Evolutionary conservation across 306 rosid species (phyloP).

Genomic region (Hylodesmum podocarpum): DNA sequence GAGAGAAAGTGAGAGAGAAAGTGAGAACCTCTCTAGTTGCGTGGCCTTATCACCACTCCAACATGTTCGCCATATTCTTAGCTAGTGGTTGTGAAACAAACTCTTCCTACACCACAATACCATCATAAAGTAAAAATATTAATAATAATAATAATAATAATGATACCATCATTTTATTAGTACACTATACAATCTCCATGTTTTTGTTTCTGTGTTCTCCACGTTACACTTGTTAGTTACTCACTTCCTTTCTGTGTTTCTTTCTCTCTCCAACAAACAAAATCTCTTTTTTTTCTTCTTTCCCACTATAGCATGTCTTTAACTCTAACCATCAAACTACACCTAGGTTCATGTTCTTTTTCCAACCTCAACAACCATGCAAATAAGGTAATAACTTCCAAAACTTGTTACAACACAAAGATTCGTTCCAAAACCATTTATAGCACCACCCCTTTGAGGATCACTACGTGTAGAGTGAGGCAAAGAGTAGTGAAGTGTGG

Average conservation of each 20-base stretch:
- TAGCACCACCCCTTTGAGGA: conserved; percentile 38
- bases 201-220: conserved; percentile 8
- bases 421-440: conserved; percentile 50
- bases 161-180: too few relatives aligned
- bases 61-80: conserved; percentile 43
- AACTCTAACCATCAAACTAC: conserved; percentile 55
- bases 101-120: neutral
- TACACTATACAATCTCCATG: too few relatives aligned
- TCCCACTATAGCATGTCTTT: conserved; percentile 54
- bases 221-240: conserved; percentile 23
- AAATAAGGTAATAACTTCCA: conserved; percentile 17
- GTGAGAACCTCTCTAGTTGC: too few relatives aligned
- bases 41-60: conserved; percentile 31
- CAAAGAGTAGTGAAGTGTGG: conserved; percentile 57
- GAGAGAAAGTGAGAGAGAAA: too few relatives aligned
- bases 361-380: conserved; percentile 27
- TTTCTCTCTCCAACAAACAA: conserved; percentile 19
- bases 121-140: too few relatives aligned
- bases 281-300: neutral
- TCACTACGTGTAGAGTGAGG: neutral
- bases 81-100: neutral
- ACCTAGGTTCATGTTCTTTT: conserved; percentile 25
- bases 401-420: conserved; percentile 15
- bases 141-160: too few relatives aligned
- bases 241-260: neutral